A percentile compares a stretch with the other conserved stretches of the same genome.
These are phyloP conservation scores for Sicyos edulis DNA, from an alignment of 306 rosid genomes.

Conservation along the genomic window DNA sequence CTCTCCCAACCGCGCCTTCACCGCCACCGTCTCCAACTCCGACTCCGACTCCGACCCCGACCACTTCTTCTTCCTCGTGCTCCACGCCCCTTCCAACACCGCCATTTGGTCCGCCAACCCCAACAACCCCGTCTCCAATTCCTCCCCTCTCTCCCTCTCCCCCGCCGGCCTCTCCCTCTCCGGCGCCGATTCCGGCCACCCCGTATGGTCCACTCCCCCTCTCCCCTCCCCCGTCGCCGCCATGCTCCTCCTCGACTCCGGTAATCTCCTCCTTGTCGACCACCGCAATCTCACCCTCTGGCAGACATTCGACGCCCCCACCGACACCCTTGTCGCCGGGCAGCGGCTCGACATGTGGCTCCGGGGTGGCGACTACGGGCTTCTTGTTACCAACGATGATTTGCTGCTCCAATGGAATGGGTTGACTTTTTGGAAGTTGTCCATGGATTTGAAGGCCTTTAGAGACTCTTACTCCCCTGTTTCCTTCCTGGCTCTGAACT, in stretches of 20 bases:
- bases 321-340: slow-evolving; percentile 69
- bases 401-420: slow-evolving; percentile 57
- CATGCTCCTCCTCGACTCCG: slow-evolving; percentile 56
- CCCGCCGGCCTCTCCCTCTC: slow-evolving; percentile 39
- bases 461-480: slow-evolving; percentile 31
- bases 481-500: slow-evolving; percentile 48
- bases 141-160: slow-evolving; percentile 47
- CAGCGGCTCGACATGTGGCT: slow-evolving; percentile 52
- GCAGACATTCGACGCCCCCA: slow-evolving; percentile 72
- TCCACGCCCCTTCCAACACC: slow-evolving; percentile 52
- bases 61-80: slow-evolving; percentile 52
- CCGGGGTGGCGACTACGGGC: slow-evolving; percentile 41
- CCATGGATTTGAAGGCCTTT: slow-evolving; percentile 38
- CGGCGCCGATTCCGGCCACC: slow-evolving; percentile 29
- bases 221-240: slow-evolving; percentile 39
- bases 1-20: slow-evolving; percentile 51
- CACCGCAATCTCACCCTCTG: slow-evolving; percentile 54
- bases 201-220: slow-evolving; percentile 67
- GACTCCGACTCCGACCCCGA: slow-evolving; percentile 29
- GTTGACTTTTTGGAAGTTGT: slow-evolving; percentile 72
- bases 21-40: slow-evolving; percentile 54
- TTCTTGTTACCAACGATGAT: slow-evolving; percentile 43
- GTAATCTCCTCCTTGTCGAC: slow-evolving; percentile 68
- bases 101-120: slow-evolving; percentile 77
- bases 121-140: slow-evolving; percentile 42